phyloP scores from a whole-genome alignment of 176 grass and related monocot species.

The Themeda triandra region DNA sequence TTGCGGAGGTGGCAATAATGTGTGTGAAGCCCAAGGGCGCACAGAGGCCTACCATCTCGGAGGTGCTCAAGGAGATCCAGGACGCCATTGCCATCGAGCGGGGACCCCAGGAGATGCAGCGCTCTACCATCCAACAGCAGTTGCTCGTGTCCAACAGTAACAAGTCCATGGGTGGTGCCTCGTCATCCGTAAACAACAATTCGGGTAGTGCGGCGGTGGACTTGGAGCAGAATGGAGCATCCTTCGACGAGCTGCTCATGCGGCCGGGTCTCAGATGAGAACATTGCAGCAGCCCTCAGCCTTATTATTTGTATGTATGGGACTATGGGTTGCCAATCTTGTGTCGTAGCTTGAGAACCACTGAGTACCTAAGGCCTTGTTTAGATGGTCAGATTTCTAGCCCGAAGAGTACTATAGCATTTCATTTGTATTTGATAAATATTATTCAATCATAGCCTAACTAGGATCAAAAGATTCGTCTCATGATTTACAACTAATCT shows the following conservation, averaged over 20 bases:
- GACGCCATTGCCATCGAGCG: constrained; percentile 75
- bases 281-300: neutral
- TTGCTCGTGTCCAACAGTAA: constrained; percentile 47
- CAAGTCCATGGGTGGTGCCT: constrained; percentile 17
- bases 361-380: neutral
- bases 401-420: too few relatives aligned
- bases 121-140: constrained; percentile 13
- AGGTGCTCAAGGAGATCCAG: constrained; percentile 96
- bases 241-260: constrained; percentile 25
- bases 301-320: neutral
- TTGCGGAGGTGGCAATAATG: constrained; percentile 68
- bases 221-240: constrained; percentile 8
- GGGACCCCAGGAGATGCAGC: constrained; percentile 22
- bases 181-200: neutral
- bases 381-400: too few relatives aligned
- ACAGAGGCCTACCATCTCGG: constrained; percentile 66
- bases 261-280: constrained; percentile 1
- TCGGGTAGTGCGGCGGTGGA: neutral
- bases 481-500: too few relatives aligned
- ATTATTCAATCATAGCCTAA: too few relatives aligned
- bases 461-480: too few relatives aligned
- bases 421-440: too few relatives aligned
- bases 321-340: neutral
- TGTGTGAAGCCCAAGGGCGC: constrained; percentile 74
- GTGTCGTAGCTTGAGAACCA: neutral